Conservation (phyloP, 495 filamentous ascomycete genomes). For the Acidomyces sp. region DNA sequence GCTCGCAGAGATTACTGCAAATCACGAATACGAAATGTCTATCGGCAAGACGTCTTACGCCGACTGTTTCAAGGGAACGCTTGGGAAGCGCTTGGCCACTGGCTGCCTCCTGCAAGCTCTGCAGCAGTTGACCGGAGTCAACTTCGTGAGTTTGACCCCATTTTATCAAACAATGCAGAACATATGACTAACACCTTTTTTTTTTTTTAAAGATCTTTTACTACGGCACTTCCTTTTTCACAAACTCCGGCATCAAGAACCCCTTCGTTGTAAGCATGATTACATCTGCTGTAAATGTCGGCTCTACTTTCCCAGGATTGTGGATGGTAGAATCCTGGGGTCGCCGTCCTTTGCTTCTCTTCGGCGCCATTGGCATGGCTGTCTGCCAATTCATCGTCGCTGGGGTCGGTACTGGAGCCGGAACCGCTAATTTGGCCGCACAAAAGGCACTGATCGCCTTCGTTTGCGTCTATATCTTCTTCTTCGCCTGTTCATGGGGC, state of each 20-base stretch:
- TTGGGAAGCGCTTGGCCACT: conserved; percentile 44
- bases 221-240: conserved; percentile 58
- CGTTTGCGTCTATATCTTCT: conserved; percentile 74
- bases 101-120: conserved; percentile 68
- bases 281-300: conserved; percentile 54
- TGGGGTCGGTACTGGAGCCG: conserved; percentile 45
- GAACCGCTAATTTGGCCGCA: conserved; percentile 30
- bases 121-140: conserved; percentile 59
- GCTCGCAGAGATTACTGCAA: conserved; percentile 56
- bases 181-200: no score
- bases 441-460: conserved; percentile 52
- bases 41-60: conserved; percentile 55
- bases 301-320: conserved; percentile 60
- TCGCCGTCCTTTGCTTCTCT: conserved; percentile 54
- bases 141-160: no score
- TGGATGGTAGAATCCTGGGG: conserved; percentile 57
- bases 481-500: conserved; percentile 47
- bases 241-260: conserved; percentile 46
- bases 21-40: conserved; percentile 57
- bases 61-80: conserved; percentile 36
- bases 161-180: no score
- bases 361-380: conserved; percentile 57
- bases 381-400: conserved; percentile 55
- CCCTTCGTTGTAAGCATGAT: conserved; percentile 59
- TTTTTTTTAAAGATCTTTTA: no score